Evolutionary conservation across 768 basidiomycete species (phyloP).

Genomic region (Amanita rubescens): DNA sequence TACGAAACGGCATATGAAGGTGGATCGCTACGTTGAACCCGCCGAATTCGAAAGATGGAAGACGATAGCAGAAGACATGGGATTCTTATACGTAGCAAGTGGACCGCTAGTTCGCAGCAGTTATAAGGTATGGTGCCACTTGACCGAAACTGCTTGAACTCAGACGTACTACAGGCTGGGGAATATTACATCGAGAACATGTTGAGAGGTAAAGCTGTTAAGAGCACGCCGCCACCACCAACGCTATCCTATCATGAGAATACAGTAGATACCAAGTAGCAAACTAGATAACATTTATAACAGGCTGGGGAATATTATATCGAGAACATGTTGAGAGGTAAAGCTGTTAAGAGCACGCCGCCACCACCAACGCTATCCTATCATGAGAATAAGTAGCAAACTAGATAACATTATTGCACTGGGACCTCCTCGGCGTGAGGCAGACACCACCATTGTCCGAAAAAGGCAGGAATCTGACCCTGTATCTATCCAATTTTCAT

Average conservation of each 20-base stretch:
- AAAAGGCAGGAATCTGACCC: no score
- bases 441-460: no score
- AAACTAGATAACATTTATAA: not conserved
- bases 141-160: not conserved
- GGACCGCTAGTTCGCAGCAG: constrained; percentile 94
- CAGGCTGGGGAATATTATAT: constrained; percentile 97
- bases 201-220: constrained; percentile 50
- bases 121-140: constrained; percentile 69
- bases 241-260: constrained; percentile 16
- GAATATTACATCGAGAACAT: constrained; percentile 95
- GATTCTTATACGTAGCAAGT: constrained; percentile 95
- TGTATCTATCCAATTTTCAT: no score
- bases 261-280: constrained; percentile 1
- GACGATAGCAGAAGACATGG: constrained; percentile 81
- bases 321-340: constrained; percentile 77
- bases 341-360: constrained; percentile 35
- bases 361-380: constrained; percentile 15
- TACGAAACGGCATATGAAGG: constrained; percentile 99
- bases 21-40: constrained; percentile 92
- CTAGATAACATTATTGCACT: no score
- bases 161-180: constrained; percentile 59
- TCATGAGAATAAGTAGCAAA: constrained; percentile 9
- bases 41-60: constrained; percentile 92
- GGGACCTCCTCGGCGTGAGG: no score
- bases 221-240: constrained; percentile 21